Evolutionary conservation across 345 rosid genomes (phyloP).

Genomic region (Bruguiera gymnorhiza): DNA sequence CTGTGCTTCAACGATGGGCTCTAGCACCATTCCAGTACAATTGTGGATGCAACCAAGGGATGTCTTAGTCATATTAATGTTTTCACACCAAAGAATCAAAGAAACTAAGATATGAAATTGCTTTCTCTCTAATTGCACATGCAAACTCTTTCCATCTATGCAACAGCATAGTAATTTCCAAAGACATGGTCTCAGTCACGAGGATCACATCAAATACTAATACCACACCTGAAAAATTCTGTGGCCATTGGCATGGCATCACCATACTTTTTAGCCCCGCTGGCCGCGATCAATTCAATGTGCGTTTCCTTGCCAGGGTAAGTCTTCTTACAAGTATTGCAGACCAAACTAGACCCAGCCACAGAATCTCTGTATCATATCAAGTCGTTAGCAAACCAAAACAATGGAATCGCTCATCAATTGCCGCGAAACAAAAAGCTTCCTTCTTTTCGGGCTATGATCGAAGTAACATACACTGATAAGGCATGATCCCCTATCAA

Average conservation of each 20-base stretch:
- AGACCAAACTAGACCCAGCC: conserved; percentile 43
- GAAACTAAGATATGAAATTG: background rate
- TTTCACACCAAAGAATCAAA: background rate
- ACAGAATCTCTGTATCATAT: conserved; percentile 40
- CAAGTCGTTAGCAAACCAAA: conserved; percentile 6
- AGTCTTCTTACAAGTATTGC: conserved; percentile 60
- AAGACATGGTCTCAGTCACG: no score
- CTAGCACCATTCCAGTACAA: no score
- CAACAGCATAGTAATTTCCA: no score
- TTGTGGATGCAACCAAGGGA: no score
- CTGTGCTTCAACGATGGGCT: no score
- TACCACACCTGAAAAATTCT: conserved; percentile 48
- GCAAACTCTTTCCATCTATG: no score
- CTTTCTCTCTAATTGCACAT: no score
- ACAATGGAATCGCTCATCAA: background rate
- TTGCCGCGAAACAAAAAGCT: background rate
- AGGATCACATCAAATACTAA: background rate
- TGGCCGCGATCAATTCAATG: conserved; percentile 58
- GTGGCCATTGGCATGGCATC: conserved; percentile 57
- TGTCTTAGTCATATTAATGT: no score
- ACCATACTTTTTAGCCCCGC: conserved; percentile 49
- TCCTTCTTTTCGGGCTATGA: background rate
- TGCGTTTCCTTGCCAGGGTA: conserved; percentile 56
- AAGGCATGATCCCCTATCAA: conserved; percentile 30
- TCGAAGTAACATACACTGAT: conserved; percentile 45